Conservation (phyloP, 164 flowering plant genomes). For the Umbilicus rupestris region DNA sequence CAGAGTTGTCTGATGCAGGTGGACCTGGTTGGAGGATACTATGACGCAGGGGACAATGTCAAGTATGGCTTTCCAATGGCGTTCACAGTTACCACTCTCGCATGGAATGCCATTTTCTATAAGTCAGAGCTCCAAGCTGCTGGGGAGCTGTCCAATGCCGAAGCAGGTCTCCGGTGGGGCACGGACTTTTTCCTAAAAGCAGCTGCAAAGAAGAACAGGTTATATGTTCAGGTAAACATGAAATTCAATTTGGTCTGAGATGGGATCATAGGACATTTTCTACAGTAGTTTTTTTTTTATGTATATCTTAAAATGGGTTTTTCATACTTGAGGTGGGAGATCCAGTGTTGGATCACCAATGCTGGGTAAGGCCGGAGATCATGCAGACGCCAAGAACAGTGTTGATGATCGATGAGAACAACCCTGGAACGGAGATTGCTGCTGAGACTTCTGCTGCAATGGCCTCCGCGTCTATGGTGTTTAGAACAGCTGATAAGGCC, state of each 20-base stretch:
- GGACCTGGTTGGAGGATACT: slow-evolving; percentile 82
- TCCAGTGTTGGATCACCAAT: slow-evolving; percentile 63
- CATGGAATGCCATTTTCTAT: slow-evolving; percentile 59
- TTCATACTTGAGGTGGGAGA: slow-evolving; percentile 45
- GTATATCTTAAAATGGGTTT: not conserved
- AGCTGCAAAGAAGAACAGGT: slow-evolving; percentile 21
- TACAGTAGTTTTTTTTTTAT: not conserved
- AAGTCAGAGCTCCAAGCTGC: slow-evolving; percentile 36
- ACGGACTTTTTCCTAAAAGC: slow-evolving; percentile 79
- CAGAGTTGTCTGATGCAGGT: slow-evolving; percentile 24
- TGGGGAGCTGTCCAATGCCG: slow-evolving; percentile 47
- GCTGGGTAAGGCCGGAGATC: slow-evolving; percentile 83
- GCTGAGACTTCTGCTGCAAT: slow-evolving; percentile 87
- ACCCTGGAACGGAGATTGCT: slow-evolving; percentile 80
- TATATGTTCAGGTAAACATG: slow-evolving; percentile 61
- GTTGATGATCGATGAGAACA: slow-evolving; percentile 33
- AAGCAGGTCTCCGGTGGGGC: slow-evolving; percentile 63
- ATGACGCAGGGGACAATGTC: slow-evolving; percentile 95
- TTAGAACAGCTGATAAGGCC: slow-evolving; percentile 26
- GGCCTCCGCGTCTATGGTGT: slow-evolving; percentile 77
- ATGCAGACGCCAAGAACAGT: slow-evolving; percentile 74
- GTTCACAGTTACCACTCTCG: slow-evolving; percentile 67
- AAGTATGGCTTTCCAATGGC: slow-evolving; percentile 92
- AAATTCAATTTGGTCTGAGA: not conserved
- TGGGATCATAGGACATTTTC: not conserved